A percentile compares a stretch with the other conserved stretches of the same genome.
Evolutionary conservation across 768 basidiomycete species (phyloP).

Genomic region (Trametes meyenii): DNA sequence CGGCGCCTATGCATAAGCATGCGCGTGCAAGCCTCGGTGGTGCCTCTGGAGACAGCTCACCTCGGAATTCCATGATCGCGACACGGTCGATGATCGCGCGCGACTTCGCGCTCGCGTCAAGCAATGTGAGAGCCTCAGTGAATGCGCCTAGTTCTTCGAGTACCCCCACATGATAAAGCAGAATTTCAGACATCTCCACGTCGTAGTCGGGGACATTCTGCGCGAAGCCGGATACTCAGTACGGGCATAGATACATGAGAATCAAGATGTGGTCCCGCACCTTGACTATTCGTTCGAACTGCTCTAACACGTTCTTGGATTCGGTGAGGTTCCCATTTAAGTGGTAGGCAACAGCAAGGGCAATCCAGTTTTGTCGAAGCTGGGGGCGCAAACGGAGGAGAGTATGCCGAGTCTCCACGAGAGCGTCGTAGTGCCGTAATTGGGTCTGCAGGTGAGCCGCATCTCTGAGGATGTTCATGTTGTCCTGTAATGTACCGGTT

Average conservation of each 20-base stretch:
- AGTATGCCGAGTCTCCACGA: slow-evolving; percentile 81
- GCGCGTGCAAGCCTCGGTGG: background rate
- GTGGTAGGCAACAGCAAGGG: slow-evolving; percentile 85
- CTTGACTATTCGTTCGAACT: slow-evolving; percentile 73
- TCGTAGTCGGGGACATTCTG: slow-evolving; percentile 81
- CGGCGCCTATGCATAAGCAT: slow-evolving; percentile 14
- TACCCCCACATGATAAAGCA: slow-evolving; percentile 75
- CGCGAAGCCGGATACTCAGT: background rate
- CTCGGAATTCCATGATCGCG: slow-evolving; percentile 67
- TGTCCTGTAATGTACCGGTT: slow-evolving; percentile 61
- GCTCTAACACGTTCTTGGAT: slow-evolving; percentile 71
- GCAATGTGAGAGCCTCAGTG: slow-evolving; percentile 58
- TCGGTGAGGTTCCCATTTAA: slow-evolving; percentile 74
- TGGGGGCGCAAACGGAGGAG: slow-evolving; percentile 82
- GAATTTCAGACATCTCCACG: slow-evolving; percentile 79
- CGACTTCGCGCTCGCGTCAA: slow-evolving; percentile 67
- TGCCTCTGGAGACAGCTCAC: slow-evolving; percentile 37
- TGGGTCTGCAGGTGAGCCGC: slow-evolving; percentile 89
- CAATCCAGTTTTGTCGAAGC: slow-evolving; percentile 87
- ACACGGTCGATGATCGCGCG: slow-evolving; percentile 72
- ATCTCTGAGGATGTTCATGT: slow-evolving; percentile 91
- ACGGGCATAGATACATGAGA: background rate
- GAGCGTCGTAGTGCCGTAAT: slow-evolving; percentile 73
- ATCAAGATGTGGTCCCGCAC: slow-evolving; percentile 43
- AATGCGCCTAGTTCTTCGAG: slow-evolving; percentile 74